These are phyloP conservation scores for Podospora tetraspora DNA, from an alignment of 495 filamentous ascomycete genomes.

Conservation along the genomic window DNA sequence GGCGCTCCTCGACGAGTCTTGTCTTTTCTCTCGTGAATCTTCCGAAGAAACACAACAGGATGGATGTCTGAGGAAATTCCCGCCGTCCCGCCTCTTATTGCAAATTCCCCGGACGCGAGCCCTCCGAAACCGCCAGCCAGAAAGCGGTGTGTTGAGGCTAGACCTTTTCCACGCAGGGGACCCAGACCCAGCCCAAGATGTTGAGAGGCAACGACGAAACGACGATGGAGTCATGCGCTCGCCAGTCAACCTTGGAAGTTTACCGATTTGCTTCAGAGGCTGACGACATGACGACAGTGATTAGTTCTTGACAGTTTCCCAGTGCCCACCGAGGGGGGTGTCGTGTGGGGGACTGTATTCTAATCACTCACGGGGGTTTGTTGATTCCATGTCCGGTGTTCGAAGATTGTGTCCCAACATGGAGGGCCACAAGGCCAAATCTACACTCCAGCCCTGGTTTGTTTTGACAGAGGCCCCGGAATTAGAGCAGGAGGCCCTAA, in stretches of 20 bases:
- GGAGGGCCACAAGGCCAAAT: background rate
- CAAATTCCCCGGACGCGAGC: background rate
- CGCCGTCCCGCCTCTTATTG: slow-evolving; percentile 5
- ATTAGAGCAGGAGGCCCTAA: no score
- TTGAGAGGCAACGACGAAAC: background rate
- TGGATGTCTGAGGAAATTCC: background rate
- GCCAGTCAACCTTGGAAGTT: background rate
- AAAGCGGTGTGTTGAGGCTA: slow-evolving; percentile 8
- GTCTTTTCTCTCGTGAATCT: background rate
- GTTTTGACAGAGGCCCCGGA: no score
- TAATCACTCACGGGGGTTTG: background rate
- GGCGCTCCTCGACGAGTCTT: background rate
- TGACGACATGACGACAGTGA: background rate
- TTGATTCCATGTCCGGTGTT: background rate
- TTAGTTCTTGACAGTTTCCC: background rate
- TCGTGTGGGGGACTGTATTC: no score
- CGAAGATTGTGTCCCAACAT: background rate
- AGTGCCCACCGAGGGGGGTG: background rate
- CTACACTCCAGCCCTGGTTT: no score
- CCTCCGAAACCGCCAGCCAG: slow-evolving; percentile 8
- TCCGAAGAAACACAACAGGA: background rate
- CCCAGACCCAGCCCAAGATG: slow-evolving; percentile 1
- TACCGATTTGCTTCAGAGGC: background rate
- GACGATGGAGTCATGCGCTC: background rate
- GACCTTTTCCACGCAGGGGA: background rate